Percentiles rank a stretch among this genome's conserved stretches.
These are phyloP conservation scores for Thalassia testudinum DNA, from an alignment of 116 monocot genomes.

Conservation along the genomic window DNA sequence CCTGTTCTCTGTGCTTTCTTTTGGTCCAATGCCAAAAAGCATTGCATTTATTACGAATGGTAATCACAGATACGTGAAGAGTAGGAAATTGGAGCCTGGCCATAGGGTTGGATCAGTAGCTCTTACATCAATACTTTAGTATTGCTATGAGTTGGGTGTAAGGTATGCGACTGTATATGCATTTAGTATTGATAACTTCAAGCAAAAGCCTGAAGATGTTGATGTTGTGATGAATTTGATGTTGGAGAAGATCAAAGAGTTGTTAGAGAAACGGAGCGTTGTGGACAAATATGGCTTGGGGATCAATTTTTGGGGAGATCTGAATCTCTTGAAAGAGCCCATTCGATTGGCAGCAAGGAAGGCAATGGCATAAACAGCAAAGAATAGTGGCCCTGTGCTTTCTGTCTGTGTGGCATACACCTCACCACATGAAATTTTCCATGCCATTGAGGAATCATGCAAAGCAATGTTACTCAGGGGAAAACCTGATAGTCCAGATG, in stretches of 20 bases:
- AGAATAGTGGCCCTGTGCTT: constrained; percentile 50
- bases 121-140: constrained; percentile 37
- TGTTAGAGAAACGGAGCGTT: constrained; percentile 37
- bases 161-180: constrained; percentile 82
- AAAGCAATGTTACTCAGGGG: constrained; percentile 9
- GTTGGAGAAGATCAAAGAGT: constrained; percentile 64
- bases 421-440: constrained; percentile 52
- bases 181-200: constrained; percentile 93
- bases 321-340: constrained; percentile 37
- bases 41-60: constrained; percentile 96
- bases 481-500: neutral
- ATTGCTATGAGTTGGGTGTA: constrained; percentile 81
- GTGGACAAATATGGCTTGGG: constrained; percentile 30
- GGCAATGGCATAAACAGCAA: constrained; percentile 49
- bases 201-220: constrained; percentile 62
- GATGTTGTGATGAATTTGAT: constrained; percentile 51
- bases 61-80: constrained; percentile 61
- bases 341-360: constrained; percentile 48
- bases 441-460: constrained; percentile 41
- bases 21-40: constrained; percentile 71
- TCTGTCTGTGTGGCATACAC: constrained; percentile 86
- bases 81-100: constrained; percentile 12
- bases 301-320: constrained; percentile 77
- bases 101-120: constrained; percentile 47
- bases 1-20: constrained; percentile 24